phyloP scores from a whole-genome alignment of 192 early-diverging fungal species.

The Rhizoclosmatium sp. region DNA sequence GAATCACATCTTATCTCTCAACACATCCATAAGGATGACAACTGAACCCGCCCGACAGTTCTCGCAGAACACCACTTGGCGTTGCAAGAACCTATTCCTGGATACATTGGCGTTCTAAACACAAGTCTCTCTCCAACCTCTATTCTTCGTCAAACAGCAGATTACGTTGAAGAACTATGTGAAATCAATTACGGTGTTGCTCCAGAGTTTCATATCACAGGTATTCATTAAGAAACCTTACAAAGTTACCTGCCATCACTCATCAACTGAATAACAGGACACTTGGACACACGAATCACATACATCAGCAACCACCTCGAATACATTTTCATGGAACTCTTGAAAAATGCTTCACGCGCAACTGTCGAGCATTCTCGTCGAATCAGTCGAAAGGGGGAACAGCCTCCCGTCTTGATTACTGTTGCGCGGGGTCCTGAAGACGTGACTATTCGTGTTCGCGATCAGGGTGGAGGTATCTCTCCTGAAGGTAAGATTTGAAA shows the following conservation, averaged over 20 bases:
- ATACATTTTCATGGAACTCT: conserved; percentile 89
- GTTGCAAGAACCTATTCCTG: conserved; percentile 65
- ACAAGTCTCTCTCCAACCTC: conserved; percentile 71
- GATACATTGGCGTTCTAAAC: conserved; percentile 88
- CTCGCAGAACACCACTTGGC: conserved; percentile 92
- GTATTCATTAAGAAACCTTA: neutral
- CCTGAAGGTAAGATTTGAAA: conserved; percentile 49
- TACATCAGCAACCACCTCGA: conserved; percentile 94
- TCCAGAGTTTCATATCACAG: conserved; percentile 64
- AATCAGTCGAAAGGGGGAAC: neutral
- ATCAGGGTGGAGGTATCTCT: conserved; percentile 91
- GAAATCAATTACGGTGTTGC: conserved; percentile 89
- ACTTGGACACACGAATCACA: conserved; percentile 69
- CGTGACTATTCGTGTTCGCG: conserved; percentile 85
- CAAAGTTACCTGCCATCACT: neutral
- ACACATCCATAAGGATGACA: neutral
- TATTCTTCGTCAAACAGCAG: conserved; percentile 71
- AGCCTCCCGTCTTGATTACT: conserved; percentile 85
- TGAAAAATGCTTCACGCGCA: conserved; percentile 90
- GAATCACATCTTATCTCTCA: neutral
- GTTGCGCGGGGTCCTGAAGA: conserved; percentile 79
- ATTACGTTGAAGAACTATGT: conserved; percentile 84
- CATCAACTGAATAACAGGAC: no score
- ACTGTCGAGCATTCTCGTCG: conserved; percentile 67
- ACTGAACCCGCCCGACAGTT: conserved; percentile 44